Percentiles rank a stretch among this genome's conserved stretches.
Conservation (phyloP, 2,329 filamentous ascomycete species). For the Cladorrhinum sp. region DNA sequence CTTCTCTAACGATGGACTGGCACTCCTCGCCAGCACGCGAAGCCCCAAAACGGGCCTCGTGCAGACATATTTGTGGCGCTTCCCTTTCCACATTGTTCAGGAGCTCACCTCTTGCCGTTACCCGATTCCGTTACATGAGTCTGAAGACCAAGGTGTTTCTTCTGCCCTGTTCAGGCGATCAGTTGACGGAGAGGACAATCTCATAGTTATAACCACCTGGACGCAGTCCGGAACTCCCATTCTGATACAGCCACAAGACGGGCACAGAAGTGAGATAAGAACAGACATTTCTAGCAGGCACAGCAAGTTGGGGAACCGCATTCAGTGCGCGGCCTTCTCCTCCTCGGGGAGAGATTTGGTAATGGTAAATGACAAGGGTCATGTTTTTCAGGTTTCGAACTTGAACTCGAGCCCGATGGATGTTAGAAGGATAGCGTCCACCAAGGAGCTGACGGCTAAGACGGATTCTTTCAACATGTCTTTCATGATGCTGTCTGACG, state of each 20-base stretch:
- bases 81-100: slow-evolving; percentile 36
- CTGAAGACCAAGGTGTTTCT: slow-evolving; percentile 40
- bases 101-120: slow-evolving; percentile 38
- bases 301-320: slow-evolving; percentile 37
- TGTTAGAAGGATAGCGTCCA: slow-evolving; percentile 35
- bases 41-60: slow-evolving; percentile 35
- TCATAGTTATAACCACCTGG: slow-evolving; percentile 41
- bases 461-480: slow-evolving; percentile 38
- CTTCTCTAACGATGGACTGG: slow-evolving; percentile 40
- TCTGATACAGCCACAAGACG: slow-evolving; percentile 38
- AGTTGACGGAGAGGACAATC: slow-evolving; percentile 33
- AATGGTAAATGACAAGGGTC: slow-evolving; percentile 41
- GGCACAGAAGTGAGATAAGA: slow-evolving; percentile 36
- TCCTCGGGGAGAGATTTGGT: slow-evolving; percentile 37
- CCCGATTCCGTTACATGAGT: slow-evolving; percentile 39
- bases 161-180: slow-evolving; percentile 36
- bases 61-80: slow-evolving; percentile 38
- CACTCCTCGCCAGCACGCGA: slow-evolving; percentile 39
- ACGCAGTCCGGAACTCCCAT: slow-evolving; percentile 41
- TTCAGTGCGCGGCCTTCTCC: slow-evolving; percentile 40
- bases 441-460: slow-evolving; percentile 38
- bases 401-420: slow-evolving; percentile 40
- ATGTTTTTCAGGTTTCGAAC: slow-evolving; percentile 38
- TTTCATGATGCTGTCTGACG: slow-evolving; percentile 37
- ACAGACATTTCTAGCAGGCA: slow-evolving; percentile 30